Percentiles rank a stretch among this genome's conserved stretches.
Evolutionary conservation across 2,329 filamentous ascomycete genomes (phyloP).

Genomic region (Fusarium sp.): DNA sequence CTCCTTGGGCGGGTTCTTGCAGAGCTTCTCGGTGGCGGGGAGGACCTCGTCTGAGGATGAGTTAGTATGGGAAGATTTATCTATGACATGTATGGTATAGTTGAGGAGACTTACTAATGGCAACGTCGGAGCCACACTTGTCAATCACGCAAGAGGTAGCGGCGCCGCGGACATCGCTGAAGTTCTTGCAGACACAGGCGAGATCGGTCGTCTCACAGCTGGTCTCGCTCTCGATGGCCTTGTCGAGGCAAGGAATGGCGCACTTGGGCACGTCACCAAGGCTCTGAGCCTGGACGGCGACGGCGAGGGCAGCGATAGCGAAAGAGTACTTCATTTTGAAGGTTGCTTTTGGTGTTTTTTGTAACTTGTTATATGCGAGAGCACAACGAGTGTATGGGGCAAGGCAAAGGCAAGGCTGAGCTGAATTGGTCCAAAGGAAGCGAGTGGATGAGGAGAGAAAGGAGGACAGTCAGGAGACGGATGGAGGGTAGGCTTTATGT

Average conservation of each 20-base stretch:
- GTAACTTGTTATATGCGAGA: conserved; percentile 14
- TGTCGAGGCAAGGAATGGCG: conserved; percentile 52
- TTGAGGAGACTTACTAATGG: conserved; percentile 51
- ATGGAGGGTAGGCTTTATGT: conserved; percentile 48
- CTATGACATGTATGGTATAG: not conserved
- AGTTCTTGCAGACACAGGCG: conserved; percentile 51
- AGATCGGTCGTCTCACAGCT: conserved; percentile 50
- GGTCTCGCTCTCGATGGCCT: conserved; percentile 48
- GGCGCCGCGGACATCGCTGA: conserved; percentile 46
- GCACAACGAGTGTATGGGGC: conserved; percentile 47
- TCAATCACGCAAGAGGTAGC: conserved; percentile 53
- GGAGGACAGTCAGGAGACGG: conserved; percentile 21
- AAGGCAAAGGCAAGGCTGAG: conserved; percentile 17
- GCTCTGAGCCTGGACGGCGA: conserved; percentile 51
- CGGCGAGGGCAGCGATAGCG: conserved; percentile 50
- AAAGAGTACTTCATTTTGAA: conserved; percentile 55
- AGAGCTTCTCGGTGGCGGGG: conserved; percentile 52
- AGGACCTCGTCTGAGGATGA: conserved; percentile 51
- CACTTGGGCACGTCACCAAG: conserved; percentile 52
- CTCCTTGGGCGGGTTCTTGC: conserved; percentile 31
- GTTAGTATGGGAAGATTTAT: conserved; percentile 29
- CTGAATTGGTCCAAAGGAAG: conserved; percentile 36
- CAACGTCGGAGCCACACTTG: conserved; percentile 52
- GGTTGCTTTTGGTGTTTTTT: conserved; percentile 19
- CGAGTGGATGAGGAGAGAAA: conserved; percentile 48